These are phyloP conservation scores for Agrocybe praecox DNA, from an alignment of 768 basidiomycete species.

Conservation along the genomic window DNA sequence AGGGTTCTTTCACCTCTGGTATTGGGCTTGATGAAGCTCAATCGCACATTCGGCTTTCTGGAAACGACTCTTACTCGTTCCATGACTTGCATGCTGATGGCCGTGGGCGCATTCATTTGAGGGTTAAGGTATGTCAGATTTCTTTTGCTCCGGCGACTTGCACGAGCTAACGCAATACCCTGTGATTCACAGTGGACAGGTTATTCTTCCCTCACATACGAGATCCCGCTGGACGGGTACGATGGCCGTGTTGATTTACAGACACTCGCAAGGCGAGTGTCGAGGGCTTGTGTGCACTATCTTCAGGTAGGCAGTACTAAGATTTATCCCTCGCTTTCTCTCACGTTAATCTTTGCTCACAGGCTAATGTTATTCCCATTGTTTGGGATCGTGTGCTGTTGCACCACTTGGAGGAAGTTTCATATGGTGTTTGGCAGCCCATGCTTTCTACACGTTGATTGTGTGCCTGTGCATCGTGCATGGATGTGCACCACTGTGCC, in stretches of 20 bases:
- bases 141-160: neutral
- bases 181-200: slow-evolving; percentile 59
- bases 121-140: slow-evolving; percentile 52
- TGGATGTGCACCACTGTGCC: neutral
- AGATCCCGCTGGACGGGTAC: slow-evolving; percentile 71
- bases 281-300: slow-evolving; percentile 74
- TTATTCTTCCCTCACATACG: slow-evolving; percentile 70
- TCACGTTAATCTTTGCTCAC: slow-evolving; percentile 7
- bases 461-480: neutral
- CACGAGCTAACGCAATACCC: too few species aligned
- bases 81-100: slow-evolving; percentile 68
- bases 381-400: slow-evolving; percentile 70
- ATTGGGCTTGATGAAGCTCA: slow-evolving; percentile 73
- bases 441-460: slow-evolving; percentile 52
- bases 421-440: slow-evolving; percentile 74
- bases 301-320: slow-evolving; percentile 51
- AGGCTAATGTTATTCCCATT: slow-evolving; percentile 74
- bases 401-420: slow-evolving; percentile 71
- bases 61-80: slow-evolving; percentile 61
- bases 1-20: slow-evolving; percentile 64
- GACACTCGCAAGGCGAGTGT: slow-evolving; percentile 68
- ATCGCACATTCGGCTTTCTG: slow-evolving; percentile 60
- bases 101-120: slow-evolving; percentile 60
- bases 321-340: neutral
- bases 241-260: slow-evolving; percentile 65